phyloP scores from a whole-genome alignment of 352 stramenopile species.

The Aphanomyces euteiches region DNA sequence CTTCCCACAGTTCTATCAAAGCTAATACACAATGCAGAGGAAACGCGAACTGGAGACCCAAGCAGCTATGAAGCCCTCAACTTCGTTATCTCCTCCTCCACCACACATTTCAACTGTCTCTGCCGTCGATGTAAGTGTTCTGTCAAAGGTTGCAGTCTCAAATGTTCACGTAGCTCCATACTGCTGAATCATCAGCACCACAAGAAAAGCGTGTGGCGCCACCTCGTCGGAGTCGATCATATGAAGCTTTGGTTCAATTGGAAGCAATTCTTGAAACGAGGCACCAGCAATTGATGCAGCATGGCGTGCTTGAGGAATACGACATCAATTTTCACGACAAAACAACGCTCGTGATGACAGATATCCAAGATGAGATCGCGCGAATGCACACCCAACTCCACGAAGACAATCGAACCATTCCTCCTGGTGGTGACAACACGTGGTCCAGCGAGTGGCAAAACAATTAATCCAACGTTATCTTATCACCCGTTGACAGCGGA shows the following conservation, averaged over 20 bases:
- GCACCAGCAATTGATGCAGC: constrained; percentile 61
- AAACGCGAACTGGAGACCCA: too few species aligned
- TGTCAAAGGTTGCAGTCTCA: too few species aligned
- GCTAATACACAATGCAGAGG: too few species aligned
- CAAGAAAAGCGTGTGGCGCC: neutral
- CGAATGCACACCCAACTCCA: constrained; percentile 15
- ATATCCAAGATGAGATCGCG: constrained; percentile 20
- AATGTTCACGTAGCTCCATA: neutral
- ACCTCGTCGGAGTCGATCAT: constrained; percentile 45
- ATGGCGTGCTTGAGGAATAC: constrained; percentile 35
- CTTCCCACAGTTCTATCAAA: too few species aligned
- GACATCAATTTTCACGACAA: neutral
- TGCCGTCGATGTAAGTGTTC: too few species aligned
- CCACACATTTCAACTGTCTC: too few species aligned
- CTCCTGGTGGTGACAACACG: neutral
- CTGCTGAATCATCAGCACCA: neutral
- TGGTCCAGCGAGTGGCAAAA: neutral
- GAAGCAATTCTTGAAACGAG: constrained; percentile 69
- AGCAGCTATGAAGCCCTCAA: too few species aligned
- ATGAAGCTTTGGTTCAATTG: constrained; percentile 68
- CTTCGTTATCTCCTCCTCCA: too few species aligned
- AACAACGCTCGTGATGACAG: constrained; percentile 1
- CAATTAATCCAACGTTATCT: constrained; percentile 17
- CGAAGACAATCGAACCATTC: neutral
- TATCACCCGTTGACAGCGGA: constrained; percentile 23